Base-by-base conservation (phyloP, 192 early-diverging fungal species). In the Helicostylum pulchrum region DNA sequence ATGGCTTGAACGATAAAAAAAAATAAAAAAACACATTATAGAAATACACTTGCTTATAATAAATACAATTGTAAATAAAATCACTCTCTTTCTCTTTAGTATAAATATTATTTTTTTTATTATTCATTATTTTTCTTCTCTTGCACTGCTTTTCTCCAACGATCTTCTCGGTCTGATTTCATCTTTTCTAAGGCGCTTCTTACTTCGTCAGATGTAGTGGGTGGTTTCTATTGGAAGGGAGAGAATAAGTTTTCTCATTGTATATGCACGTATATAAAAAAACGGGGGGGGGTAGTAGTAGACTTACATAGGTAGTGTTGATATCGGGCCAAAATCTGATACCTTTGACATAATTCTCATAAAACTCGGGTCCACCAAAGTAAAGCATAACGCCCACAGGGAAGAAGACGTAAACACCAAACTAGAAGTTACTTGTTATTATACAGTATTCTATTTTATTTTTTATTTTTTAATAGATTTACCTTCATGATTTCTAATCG, bases 361-460 rank as follows among this genome's bases (percentile, higher is more conserved):
- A 81, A 61, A 81, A 81, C 17, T 62, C 54, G 32, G 80, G 80
- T 23, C 71, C 76, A 32, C 80, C 80, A 62, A 81, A 77, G 43
- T 81, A 81, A 20, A 75, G 55, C 80, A 81, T 81, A 17, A 67
- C 56, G 23, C 66, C 78, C 17, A 81, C 66, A 36, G 80, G 80
- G 54, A 81, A 81, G 34, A 81, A 79, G 7, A 81, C 66, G 68
- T 81, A 81, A 4, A 81, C 56, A 23, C 80, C 72, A 71, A 81
- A 81, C 79, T 81, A 36, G 2, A 44, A 17, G 14, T 34, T 53
- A 14, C 1, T 36, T 12, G 52, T 50, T 55, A 14, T 4, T 45
- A 30, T 43, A n/a, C 39, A 4, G 14, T 39, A 9, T 3, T 46
- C 11, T 10, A 3, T 5, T 30, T 43, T 74, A n/a, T 44, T 5